phyloP scores from a whole-genome alignment of 148 eudicot genomes.

The Gaultheria prostrata region DNA sequence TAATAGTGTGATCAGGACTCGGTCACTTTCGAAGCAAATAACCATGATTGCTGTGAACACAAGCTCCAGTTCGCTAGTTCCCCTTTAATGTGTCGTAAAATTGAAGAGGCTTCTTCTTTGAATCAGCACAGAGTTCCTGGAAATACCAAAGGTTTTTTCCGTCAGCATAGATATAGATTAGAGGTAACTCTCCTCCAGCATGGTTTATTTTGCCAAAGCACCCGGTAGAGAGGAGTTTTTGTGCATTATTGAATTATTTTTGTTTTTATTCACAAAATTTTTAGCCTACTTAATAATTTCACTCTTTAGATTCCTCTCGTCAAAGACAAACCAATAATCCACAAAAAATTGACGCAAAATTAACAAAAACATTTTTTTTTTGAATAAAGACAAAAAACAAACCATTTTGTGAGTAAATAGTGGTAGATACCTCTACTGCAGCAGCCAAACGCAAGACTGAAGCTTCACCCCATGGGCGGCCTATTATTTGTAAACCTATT shows the following conservation, averaged over 20 bases:
- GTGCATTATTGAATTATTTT: no score
- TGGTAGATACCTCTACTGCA: slow-evolving; percentile 58
- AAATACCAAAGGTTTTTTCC: neutral
- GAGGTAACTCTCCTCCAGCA: neutral
- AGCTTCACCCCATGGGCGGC: slow-evolving; percentile 96
- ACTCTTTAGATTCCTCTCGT: no score
- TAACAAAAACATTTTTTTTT: no score
- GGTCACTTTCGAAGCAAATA: neutral
- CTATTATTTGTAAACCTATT: slow-evolving; percentile 84
- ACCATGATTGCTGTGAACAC: neutral
- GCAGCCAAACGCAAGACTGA: slow-evolving; percentile 83
- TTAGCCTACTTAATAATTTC: no score
- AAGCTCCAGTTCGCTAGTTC: slow-evolving; percentile 20
- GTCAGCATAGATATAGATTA: neutral
- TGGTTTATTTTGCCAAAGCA: no score
- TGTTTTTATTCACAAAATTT: no score
- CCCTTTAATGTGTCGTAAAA: slow-evolving; percentile 67
- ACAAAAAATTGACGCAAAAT: no score
- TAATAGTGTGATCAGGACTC: neutral
- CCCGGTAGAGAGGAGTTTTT: no score
- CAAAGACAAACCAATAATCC: no score
- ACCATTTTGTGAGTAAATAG: neutral
- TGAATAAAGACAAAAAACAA: no score
- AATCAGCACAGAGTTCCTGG: slow-evolving; percentile 17
- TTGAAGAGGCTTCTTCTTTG: slow-evolving; percentile 65